Base-by-base conservation (phyloP, 768 basidiomycete genomes). In the Cystobasidium ongulense region DNA sequence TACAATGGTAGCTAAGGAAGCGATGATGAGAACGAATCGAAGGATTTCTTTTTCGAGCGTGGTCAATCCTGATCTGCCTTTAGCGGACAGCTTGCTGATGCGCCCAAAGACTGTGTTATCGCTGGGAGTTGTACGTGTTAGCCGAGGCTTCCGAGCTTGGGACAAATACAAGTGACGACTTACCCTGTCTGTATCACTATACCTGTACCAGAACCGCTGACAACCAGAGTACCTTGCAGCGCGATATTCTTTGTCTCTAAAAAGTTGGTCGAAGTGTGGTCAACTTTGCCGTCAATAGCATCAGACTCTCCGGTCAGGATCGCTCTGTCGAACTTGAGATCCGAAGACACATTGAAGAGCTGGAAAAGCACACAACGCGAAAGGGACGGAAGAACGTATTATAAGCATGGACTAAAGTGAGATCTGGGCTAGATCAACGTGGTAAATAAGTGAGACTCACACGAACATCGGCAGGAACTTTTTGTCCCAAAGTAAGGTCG, bases 291-390 rank as follows among this genome's bases (percentile, higher is more conserved):
- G 10, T 75, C 38, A 29, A 82, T 79, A 10, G 81, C 75, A 27
- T 83, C 81, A 1, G 82, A 31, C 83, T 87, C 86, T 18, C 86
- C 87, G 3, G 88, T 89, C n/a, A 89, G 82, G 43, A 88, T 84
- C 36, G 86, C 85, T 35, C 87, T 82, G 76, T 89, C 88, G 59
- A 88, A 86, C 70, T 84, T 84, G 43, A 88, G 80, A 77, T 89
- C 88, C 1, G 84, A 81, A 25, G 85, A 85, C 27, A 84, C 78
- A 78, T 85, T 50, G 82, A 86, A 43, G 83, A 84, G 79, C 65
- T 59, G 21, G 7, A 54, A 7, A n/a, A 54, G 53, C 10, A 54
- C 53, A 54, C 8, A 23, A n/a, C n/a, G 53, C 7, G 11, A 54
- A 23, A 41, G 39, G 18, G 39, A 41, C 8, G 53, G 53, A 8